These are phyloP conservation scores for Jamesozyma hellenica DNA, from an alignment of 805 yeast species.

Conservation along the genomic window DNA sequence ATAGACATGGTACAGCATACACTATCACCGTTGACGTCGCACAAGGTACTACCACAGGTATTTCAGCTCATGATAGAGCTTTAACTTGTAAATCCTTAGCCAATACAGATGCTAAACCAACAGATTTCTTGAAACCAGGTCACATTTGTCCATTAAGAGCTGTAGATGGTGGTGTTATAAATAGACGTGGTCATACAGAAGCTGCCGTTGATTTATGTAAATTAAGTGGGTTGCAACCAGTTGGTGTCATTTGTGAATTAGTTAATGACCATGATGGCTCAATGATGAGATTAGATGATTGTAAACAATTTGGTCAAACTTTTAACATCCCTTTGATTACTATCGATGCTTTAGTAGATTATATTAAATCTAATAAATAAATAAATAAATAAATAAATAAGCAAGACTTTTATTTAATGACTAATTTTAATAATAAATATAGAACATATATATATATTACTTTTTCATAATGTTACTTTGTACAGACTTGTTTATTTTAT, in stretches of 20 bases:
- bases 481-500: no score
- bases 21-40: slow-evolving; percentile 82
- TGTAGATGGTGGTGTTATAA: slow-evolving; percentile 67
- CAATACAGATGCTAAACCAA: slow-evolving; percentile 38
- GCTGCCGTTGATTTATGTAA: slow-evolving; percentile 84
- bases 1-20: slow-evolving; percentile 94
- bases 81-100: slow-evolving; percentile 70
- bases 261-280: slow-evolving; percentile 88
- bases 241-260: slow-evolving; percentile 87
- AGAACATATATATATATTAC: no score
- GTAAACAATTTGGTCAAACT: slow-evolving; percentile 55
- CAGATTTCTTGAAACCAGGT: slow-evolving; percentile 81
- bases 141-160: slow-evolving; percentile 91
- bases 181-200: slow-evolving; percentile 92
- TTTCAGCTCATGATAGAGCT: slow-evolving; percentile 88
- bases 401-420: no score
- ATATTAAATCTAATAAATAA: slow-evolving; percentile 17
- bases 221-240: slow-evolving; percentile 71
- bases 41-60: slow-evolving; percentile 92
- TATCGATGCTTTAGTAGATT: slow-evolving; percentile 60
- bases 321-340: slow-evolving; percentile 63
- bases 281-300: slow-evolving; percentile 90
- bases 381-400: no score
- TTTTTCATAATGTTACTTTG: no score
- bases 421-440: no score